Percentiles rank a stretch among this genome's conserved stretches.
Evolutionary conservation across 768 basidiomycete species (phyloP).

Genomic region (Pleurotus citrinopileatus): DNA sequence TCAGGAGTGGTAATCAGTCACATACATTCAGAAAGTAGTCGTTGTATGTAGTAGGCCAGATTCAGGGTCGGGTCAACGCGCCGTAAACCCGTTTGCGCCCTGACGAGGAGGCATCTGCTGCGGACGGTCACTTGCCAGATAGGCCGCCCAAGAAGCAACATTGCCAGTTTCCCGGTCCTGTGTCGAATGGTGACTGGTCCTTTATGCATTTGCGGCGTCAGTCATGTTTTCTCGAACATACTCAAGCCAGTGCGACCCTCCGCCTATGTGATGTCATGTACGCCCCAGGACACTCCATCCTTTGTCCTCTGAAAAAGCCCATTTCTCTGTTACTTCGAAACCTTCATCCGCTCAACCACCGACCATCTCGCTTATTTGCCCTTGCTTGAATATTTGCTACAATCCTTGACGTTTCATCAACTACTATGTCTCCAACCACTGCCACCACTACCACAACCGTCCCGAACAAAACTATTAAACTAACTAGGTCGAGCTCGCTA

Average conservation of each 20-base stretch:
- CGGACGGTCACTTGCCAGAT: not conserved
- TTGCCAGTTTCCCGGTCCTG: not conserved
- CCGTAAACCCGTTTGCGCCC: not conserved
- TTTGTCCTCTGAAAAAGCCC: no score
- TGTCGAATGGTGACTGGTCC: not conserved
- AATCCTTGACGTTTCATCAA: not conserved
- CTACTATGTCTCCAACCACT: slow-evolving; percentile 2
- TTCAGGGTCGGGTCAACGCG: not conserved
- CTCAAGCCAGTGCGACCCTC: not conserved
- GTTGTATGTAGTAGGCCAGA: not conserved
- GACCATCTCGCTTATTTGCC: not conserved
- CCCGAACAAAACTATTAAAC: not conserved
- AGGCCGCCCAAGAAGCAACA: not conserved
- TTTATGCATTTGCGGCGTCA: no score
- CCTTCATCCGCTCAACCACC: not conserved
- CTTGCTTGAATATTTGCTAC: not conserved
- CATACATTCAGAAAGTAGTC: slow-evolving; percentile 56
- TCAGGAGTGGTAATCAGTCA: slow-evolving; percentile 70
- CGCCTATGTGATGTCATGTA: not conserved
- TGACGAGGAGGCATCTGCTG: not conserved
- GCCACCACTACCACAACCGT: not conserved
- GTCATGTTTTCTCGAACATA: not conserved
- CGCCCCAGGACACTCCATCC: not conserved
- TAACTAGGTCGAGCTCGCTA: not conserved
- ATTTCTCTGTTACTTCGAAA: not conserved